Evolutionary conservation across 306 rosid genomes (phyloP), one percentile per base, ranked within the genome.

Genomic region (Prunus kanzakura): DNA sequence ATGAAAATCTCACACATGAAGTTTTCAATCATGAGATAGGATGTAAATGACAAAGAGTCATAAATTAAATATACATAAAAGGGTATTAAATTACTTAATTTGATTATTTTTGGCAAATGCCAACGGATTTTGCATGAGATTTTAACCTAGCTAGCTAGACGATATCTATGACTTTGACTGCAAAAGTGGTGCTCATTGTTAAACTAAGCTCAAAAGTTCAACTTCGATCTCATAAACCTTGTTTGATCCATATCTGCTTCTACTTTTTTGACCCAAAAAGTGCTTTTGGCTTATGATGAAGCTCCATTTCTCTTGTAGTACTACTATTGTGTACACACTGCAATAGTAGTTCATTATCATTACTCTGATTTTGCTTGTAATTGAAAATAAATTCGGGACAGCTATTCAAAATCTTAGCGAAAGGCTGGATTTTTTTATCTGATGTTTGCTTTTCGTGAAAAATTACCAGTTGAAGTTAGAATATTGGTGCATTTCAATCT

Each of bases 11-110:
- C 66, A 77, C 54, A 64, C 43, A 64, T 72, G 76, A 73, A 69
- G 64, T 78, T 64, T 73, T 89, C 83, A 86, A 88, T 86, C 84
- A 83, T 81, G 87, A 73, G 82, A 63, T 19, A 8, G 19, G 22
- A 60, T 71, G 80, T 71, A 71, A 80, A 49, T 84, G 82, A 83
- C 75, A 78, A 77, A 7, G 62, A 78, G 72, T 71, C 66, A 71
- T 45, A 71, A 61, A 2, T 25, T 13, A 27, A 69, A 49, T 50
- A 16, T 67, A 70, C 45, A 61, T 27, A 68, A 76, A 82, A 72
- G 76, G 50, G 54, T n/a, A 8, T 30, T 76, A 27, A 13, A 23
- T 61, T 61, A 63, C 66, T 78, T 76, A 62, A 81, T 78, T 80
- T 71, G 77, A 60, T 78, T 7, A 20, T n/a, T 30, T 2, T 51